Conservation (phyloP, 1,284 basidiomycete species). For the Volvariella volvacea region DNA sequence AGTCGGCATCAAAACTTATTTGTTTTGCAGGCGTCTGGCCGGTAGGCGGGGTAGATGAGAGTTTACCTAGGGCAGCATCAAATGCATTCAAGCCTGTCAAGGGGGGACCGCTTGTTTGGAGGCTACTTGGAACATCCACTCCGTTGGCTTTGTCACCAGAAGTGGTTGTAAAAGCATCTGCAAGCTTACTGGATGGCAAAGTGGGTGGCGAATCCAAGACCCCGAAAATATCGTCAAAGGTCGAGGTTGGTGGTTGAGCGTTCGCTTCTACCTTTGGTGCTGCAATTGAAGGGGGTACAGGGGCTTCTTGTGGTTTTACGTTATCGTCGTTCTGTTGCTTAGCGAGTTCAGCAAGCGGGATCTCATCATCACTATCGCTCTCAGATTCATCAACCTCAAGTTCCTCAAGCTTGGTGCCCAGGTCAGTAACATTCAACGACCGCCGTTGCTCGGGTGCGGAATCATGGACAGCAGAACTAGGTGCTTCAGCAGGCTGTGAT, state of each 20-base stretch:
- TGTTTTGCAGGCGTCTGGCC: conserved; percentile 2
- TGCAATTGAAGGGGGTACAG: conserved; percentile 17
- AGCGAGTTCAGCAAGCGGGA: conserved; percentile 31
- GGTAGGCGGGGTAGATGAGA: conserved; percentile 31
- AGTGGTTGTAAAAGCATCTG: conserved; percentile 13
- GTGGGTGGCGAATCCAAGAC: conserved; percentile 19
- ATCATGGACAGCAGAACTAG: conserved; percentile 9
- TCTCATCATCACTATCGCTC: conserved; percentile 49
- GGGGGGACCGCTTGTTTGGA: conserved; percentile 5
- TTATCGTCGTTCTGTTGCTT: conserved; percentile 13
- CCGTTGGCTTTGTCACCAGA: conserved; percentile 14
- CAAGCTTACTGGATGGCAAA: not conserved
- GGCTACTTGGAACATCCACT: conserved; percentile 5
- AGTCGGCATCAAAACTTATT: conserved; percentile 61
- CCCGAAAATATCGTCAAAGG: conserved; percentile 65
- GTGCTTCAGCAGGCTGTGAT: not conserved
- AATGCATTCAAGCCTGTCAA: conserved; percentile 60
- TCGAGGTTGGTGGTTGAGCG: conserved; percentile 15
- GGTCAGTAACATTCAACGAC: conserved; percentile 37
- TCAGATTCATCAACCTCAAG: conserved; percentile 63
- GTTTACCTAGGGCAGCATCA: conserved; percentile 60
- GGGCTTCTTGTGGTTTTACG: conserved; percentile 12
- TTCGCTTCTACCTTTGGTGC: conserved; percentile 12
- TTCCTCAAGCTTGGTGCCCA: conserved; percentile 52
- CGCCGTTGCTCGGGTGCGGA: conserved; percentile 9